Base-by-base conservation (phyloP, 371 early-diverging fungal species). In the Zychaea mexicana region DNA sequence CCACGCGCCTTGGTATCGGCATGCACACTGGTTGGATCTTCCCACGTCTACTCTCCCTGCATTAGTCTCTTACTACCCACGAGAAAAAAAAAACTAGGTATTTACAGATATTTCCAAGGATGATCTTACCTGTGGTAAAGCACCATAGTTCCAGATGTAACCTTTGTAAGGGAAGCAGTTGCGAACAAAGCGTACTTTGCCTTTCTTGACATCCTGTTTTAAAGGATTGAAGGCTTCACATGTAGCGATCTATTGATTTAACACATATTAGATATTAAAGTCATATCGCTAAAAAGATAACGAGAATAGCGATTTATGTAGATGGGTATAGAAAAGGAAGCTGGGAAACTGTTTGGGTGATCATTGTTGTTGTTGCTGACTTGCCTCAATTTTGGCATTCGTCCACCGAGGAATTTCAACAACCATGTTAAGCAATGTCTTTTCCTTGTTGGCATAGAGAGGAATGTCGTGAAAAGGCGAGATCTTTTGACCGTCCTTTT, bases 111-210 rank as follows among this genome's bases (percentile, higher is more conserved):
- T 38, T 27, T 28, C 12, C 12, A 8, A 39, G n/a, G n/a, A 39
- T 15, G n/a, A 2, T 13, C 45, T 59, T 82, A 88, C 90, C 81
- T 93, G 94, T 38, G 99, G 99, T 65, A 99, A 83, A 36, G 98
- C 98, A 63, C 99, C 99, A 76, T 99, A 99, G 88, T 99, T 99
- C 99, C 99, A 99, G 73, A 97, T 95, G 85, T 99, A 99, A 46
- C 99, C 99, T 71, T 98, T 96, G 89, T 95, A 96, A n/a, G 99
- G 99, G 90, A 99, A 99, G 74, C 97, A 92, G 85, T 99, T 99
- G 70, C 94, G 89, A 52, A 99, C 99, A 80, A 92, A 99, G 63
- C 99, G 89, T 59, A 97, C 91, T 80, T 97, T 97, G 72, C 96
- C 97, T 80, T 99, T 99, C 86, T 99, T 99, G 59, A 92, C 82